phyloP scores from a whole-genome alignment of 108 stramenopile genomes.

The Cyclotella sp. region DNA sequence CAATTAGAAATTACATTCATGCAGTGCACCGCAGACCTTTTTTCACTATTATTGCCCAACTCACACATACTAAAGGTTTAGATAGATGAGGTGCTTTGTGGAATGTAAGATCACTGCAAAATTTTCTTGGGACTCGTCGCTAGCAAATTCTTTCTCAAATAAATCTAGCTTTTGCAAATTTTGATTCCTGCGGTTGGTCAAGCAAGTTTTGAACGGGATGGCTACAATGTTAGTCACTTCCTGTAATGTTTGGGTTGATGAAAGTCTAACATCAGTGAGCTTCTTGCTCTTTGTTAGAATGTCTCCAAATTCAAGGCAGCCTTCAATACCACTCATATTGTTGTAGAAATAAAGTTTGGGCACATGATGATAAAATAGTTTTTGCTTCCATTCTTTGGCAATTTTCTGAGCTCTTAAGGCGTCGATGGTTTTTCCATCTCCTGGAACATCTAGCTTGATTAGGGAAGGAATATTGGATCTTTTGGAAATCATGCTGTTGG shows the following conservation, averaged over 20 bases:
- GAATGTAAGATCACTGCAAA: slow-evolving; percentile 38
- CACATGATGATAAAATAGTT: slow-evolving; percentile 48
- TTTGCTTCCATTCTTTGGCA: slow-evolving; percentile 37
- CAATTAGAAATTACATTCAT: slow-evolving; percentile 41
- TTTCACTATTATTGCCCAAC: slow-evolving; percentile 57
- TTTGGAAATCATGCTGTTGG: too few relatives aligned
- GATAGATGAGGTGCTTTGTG: slow-evolving; percentile 39
- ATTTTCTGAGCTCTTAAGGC: slow-evolving; percentile 35
- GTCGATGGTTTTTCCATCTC: slow-evolving; percentile 48
- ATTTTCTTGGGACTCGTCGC: slow-evolving; percentile 40
- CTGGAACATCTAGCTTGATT: slow-evolving; percentile 43
- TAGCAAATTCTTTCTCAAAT: slow-evolving; percentile 55
- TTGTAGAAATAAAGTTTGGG: slow-evolving; percentile 61
- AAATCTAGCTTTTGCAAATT: slow-evolving; percentile 53
- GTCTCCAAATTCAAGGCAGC: slow-evolving; percentile 50
- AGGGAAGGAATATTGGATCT: too few relatives aligned
- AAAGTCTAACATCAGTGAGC: slow-evolving; percentile 55
- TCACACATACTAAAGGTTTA: slow-evolving; percentile 56
- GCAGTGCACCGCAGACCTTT: slow-evolving; percentile 56
- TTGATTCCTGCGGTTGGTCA: slow-evolving; percentile 32
- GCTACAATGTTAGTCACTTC: slow-evolving; percentile 41
- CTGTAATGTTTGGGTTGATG: slow-evolving; percentile 36
- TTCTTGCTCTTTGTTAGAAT: slow-evolving; percentile 49
- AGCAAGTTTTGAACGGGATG: slow-evolving; percentile 43
- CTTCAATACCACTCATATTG: slow-evolving; percentile 66